Evolutionary conservation across 139 green algal species (phyloP), one percentile per base, ranked within the genome.

Genomic region (Spirogloea muscicola): DNA sequence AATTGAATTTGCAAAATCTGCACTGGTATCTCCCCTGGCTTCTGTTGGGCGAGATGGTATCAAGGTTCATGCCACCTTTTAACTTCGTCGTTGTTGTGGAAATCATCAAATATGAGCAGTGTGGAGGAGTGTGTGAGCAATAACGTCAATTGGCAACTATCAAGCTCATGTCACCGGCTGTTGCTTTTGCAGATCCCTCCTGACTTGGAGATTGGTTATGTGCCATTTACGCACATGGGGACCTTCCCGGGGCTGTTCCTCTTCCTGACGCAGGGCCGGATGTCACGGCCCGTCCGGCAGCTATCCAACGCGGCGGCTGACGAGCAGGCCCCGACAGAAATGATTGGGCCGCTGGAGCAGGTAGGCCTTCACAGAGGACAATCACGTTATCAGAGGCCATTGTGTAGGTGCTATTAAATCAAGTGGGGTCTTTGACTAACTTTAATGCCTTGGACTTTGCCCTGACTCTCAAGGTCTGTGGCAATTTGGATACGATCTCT

Each of bases 261-360:
- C 21, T 97, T 92, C 88, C 93, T 85, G 0, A 62, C 88, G 61
- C 61, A 82, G 4, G 82, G 88, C 1, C 85, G 90, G 44, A 87
- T 95, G 84, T 75, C 85, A 9, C 79, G 89, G 0, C 88, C 90
- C 3, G 91, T 95, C 42, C 52, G 67, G n/a, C n/a, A n/a, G n/a
- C n/a, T n/a, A n/a, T n/a, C n/a, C n/a, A n/a, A n/a, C n/a, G n/a
- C n/a, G n/a, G 43, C 84, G 92, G 38, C 60, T 85, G 69, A n/a
- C 68, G 64, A 49, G 68, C 57, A 34, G 3, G 42, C 58, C 16
- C 29, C 33, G 57, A 40, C 36, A 1, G 92, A 97, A 86, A 75
- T 96, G 39, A 85, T 98, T 43, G 94, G 94, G 29, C 85, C 85
- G 0, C 80, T 98, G 66, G 94, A 98, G 85, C 94, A 98, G 84